Conservation (phyloP, 345 rosid species). For the Aquilaria sinensis region DNA sequence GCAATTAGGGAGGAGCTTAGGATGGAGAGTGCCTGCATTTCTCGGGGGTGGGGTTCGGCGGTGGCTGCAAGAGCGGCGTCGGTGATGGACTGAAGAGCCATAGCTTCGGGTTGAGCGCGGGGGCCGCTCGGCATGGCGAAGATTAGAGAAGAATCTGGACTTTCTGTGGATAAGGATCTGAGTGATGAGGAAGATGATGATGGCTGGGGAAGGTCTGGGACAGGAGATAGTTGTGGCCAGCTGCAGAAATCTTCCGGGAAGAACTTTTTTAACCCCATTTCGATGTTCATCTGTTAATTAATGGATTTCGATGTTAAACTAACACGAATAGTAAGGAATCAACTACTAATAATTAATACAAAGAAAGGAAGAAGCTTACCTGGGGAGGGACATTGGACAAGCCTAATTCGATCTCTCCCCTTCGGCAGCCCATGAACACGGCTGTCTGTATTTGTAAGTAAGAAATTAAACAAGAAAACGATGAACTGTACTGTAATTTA, state of each 20-base stretch:
- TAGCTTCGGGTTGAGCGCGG: slow-evolving; percentile 14
- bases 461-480: neutral
- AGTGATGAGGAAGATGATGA: slow-evolving; percentile 75
- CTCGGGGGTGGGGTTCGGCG: slow-evolving; percentile 29
- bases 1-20: neutral
- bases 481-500: neutral
- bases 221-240: slow-evolving; percentile 21
- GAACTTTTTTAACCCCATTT: slow-evolving; percentile 44
- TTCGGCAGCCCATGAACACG: slow-evolving; percentile 74
- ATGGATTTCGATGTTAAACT: neutral
- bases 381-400: slow-evolving; percentile 32
- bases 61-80: slow-evolving; percentile 7
- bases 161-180: slow-evolving; percentile 53
- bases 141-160: slow-evolving; percentile 54
- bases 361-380: slow-evolving; percentile 23
- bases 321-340: neutral
- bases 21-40: slow-evolving; percentile 15
- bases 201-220: slow-evolving; percentile 26
- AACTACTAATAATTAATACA: neutral
- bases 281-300: slow-evolving; percentile 38
- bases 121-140: slow-evolving; percentile 36
- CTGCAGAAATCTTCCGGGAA: slow-evolving; percentile 47
- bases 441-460: slow-evolving; percentile 37
- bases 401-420: slow-evolving; percentile 89
- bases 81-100: slow-evolving; percentile 1